These are phyloP conservation scores for Tuber borchii DNA, from an alignment of 495 filamentous ascomycete genomes.

Conservation along the genomic window DNA sequence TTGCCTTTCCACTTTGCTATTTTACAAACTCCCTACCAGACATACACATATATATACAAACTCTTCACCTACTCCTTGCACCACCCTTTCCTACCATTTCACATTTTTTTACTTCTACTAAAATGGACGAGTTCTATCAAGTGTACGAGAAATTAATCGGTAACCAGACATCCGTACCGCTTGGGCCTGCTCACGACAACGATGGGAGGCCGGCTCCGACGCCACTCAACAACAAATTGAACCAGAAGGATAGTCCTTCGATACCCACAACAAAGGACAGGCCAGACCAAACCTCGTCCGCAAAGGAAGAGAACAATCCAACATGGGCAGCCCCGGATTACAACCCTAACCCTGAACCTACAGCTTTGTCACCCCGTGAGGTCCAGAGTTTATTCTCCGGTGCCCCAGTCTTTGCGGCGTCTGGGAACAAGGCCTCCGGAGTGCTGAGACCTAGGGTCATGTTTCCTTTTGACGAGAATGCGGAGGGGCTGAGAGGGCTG, in stretches of 20 bases:
- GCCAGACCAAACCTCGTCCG: constrained; percentile 2
- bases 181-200: constrained; percentile 6
- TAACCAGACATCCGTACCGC: not conserved
- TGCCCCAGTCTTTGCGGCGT: constrained; percentile 30
- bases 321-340: constrained; percentile 9
- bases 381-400: constrained; percentile 30
- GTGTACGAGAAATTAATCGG: constrained; percentile 1
- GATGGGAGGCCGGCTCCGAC: not conserved
- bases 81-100: not conserved
- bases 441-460: constrained; percentile 27
- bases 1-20: constrained; percentile 7
- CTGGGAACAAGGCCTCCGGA: constrained; percentile 21
- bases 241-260: constrained; percentile 4
- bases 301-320: constrained; percentile 14
- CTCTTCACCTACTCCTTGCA: not conserved
- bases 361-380: constrained; percentile 11
- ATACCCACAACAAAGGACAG: not conserved
- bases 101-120: not conserved
- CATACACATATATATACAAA: not conserved
- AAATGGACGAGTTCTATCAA: not conserved
- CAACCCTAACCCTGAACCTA: constrained; percentile 14
- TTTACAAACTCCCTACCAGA: constrained; percentile 20
- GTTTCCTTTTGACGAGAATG: constrained; percentile 33
- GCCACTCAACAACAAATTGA: constrained; percentile 3
- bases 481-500: constrained; percentile 17